A percentile compares a stretch with the other conserved stretches of the same genome.
Conservation (phyloP, 2,329 filamentous ascomycete genomes). For the Venturia effusa region DNA sequence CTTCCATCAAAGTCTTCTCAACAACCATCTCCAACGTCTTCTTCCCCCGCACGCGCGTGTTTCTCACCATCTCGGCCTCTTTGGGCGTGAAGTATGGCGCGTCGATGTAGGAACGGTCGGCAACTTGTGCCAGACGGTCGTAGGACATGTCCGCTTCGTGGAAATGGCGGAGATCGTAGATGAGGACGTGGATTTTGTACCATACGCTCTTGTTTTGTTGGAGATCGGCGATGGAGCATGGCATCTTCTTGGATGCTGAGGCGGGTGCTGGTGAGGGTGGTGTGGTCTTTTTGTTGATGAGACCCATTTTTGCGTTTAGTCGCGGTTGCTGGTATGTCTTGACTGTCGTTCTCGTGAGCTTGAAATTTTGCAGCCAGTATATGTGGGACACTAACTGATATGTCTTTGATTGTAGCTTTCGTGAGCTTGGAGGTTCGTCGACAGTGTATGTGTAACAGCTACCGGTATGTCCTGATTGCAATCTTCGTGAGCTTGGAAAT, state of each 20-base stretch:
- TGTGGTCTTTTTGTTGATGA: not conserved
- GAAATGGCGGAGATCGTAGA: conserved; percentile 14
- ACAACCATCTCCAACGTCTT: not conserved
- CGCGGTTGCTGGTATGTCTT: no score
- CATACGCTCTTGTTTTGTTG: conserved; percentile 11
- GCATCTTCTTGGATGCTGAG: not conserved
- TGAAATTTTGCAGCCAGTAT: no score
- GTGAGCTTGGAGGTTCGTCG: no score
- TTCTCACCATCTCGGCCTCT: conserved; percentile 7
- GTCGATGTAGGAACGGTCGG: conserved; percentile 11
- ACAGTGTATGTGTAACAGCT: no score
- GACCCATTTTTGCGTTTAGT: no score
- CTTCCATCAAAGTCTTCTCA: not conserved
- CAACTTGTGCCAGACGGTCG: conserved; percentile 12
- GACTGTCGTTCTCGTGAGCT: no score
- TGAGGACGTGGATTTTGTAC: conserved; percentile 16
- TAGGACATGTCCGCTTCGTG: not conserved
- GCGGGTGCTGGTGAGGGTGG: not conserved
- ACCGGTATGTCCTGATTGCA: no score
- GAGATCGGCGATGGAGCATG: not conserved
- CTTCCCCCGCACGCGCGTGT: not conserved
- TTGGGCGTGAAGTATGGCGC: conserved; percentile 15
- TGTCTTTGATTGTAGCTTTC: no score
- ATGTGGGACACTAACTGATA: no score
- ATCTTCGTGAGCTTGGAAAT: no score